phyloP scores from a whole-genome alignment of 2,329 filamentous ascomycete species.

The Penicillium sp. region DNA sequence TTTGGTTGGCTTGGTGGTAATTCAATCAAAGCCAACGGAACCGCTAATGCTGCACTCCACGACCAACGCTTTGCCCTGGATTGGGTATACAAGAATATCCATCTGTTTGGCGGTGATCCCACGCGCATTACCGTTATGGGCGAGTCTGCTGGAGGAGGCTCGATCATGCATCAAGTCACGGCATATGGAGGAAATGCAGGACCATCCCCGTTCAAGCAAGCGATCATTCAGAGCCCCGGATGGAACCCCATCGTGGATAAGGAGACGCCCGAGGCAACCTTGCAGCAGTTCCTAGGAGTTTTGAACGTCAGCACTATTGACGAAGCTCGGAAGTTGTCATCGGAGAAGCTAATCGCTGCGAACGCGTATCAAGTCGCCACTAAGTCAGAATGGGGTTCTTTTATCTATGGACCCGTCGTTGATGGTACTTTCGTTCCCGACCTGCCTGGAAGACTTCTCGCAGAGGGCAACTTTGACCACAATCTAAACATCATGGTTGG shows the following conservation, averaged over 20 bases:
- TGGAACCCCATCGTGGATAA: constrained; percentile 37
- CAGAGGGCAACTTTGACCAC: constrained; percentile 48
- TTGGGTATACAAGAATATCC: constrained; percentile 59
- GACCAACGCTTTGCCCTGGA: constrained; percentile 60
- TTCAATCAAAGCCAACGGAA: constrained; percentile 46
- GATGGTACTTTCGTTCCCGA: constrained; percentile 54
- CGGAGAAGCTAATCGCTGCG: constrained; percentile 43
- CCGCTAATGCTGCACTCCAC: constrained; percentile 52
- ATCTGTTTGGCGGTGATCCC: constrained; percentile 58
- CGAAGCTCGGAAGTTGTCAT: constrained; percentile 47
- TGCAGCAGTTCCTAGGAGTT: constrained; percentile 43
- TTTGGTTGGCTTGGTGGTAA: constrained; percentile 53
- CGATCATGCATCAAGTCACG: constrained; percentile 59
- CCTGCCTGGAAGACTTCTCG: constrained; percentile 49
- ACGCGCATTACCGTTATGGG: constrained; percentile 47
- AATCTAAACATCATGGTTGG: constrained; percentile 49
- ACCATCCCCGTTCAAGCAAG: constrained; percentile 36
- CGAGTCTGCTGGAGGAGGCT: constrained; percentile 55
- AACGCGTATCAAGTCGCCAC: constrained; percentile 46
- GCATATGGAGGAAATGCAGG: constrained; percentile 51
- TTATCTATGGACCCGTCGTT: constrained; percentile 49
- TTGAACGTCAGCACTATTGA: constrained; percentile 48
- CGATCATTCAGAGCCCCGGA: constrained; percentile 49
- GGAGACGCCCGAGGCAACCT: constrained; percentile 40
- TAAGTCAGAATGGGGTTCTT: constrained; percentile 43